Base-by-base conservation (phyloP, 2,329 filamentous ascomycete species). In the Cladophialophora yegresii region DNA sequence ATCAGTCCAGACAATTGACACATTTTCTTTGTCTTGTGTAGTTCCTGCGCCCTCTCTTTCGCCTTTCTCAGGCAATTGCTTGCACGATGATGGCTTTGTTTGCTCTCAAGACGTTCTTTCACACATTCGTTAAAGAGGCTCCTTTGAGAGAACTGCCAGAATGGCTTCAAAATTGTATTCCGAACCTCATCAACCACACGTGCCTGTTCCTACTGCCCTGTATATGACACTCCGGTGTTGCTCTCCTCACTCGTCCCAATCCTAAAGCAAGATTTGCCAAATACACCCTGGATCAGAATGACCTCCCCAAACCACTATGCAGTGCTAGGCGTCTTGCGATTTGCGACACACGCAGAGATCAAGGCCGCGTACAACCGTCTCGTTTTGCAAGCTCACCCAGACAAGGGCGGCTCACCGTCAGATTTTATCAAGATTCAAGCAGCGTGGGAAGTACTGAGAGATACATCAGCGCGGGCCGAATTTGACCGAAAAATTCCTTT, bases 341-440 rank as follows among this genome's bases (percentile, higher is more conserved):
- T n/a, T 10, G 61, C 61, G 10, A 22, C 43, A 30, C 26, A n/a
- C 22, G 28, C 58, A 32, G 55, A 59, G 51, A 66, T 66, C 55
- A 49, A 54, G 16, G 23, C 54, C 8, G 33, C 61, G 28, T 66
- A 66, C 47, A 51, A 56, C 13, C 54, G 54, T 13, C 61, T 64
- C 8, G 64, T 54, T 10, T 43, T 65, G 23, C 20, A 61, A 50
- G 32, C 32, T 54, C 64, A 66, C 40, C 64, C 64, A 10, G 64
- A 66, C 40, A 66, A 66, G 43, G 56, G 56, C 23, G 56, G 56
- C 20, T 30, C 40, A 0, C 16, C 28, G 30, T 30, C 36, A 9
- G 36, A 28, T 16, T 55, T 56, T 33, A 36, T 40, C 33, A 13
- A 30, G 30, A 36, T 56, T 43, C 66, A 61, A 50, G 23, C n/a